These are phyloP conservation scores for Celoporthe dispersa DNA, from an alignment of 2,329 filamentous ascomycete genomes.

Conservation along the genomic window DNA sequence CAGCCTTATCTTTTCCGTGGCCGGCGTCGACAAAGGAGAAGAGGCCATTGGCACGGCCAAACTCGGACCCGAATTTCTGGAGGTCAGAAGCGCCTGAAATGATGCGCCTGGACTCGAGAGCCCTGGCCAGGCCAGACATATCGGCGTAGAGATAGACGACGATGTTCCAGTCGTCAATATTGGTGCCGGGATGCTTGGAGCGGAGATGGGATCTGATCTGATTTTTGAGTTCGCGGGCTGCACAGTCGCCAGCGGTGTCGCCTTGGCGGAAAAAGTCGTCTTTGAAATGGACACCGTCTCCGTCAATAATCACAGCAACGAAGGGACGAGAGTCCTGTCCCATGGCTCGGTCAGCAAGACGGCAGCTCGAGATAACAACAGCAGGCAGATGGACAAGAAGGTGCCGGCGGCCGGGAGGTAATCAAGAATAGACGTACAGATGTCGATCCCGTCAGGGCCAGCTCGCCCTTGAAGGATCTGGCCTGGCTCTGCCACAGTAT, in stretches of 20 bases:
- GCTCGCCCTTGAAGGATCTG: constrained; percentile 21
- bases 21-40: constrained; percentile 44
- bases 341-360: neutral
- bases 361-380: neutral
- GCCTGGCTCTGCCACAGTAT: constrained; percentile 27
- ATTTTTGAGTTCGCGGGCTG: constrained; percentile 37
- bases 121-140: constrained; percentile 39
- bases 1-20: constrained; percentile 41
- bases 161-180: constrained; percentile 40
- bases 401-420: neutral
- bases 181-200: constrained; percentile 34
- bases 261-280: constrained; percentile 39
- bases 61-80: constrained; percentile 40
- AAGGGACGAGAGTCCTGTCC: constrained; percentile 40
- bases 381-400: neutral
- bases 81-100: constrained; percentile 35
- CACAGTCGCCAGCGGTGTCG: constrained; percentile 40
- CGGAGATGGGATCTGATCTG: constrained; percentile 35
- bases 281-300: constrained; percentile 42
- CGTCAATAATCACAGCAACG: constrained; percentile 42
- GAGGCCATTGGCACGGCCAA: constrained; percentile 39
- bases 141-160: constrained; percentile 42
- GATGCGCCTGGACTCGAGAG: constrained; percentile 36
- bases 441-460: constrained; percentile 21
- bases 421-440: constrained; percentile 23